These are phyloP conservation scores for Medicago lupulina DNA, from an alignment of 306 rosid genomes.

Conservation along the genomic window DNA sequence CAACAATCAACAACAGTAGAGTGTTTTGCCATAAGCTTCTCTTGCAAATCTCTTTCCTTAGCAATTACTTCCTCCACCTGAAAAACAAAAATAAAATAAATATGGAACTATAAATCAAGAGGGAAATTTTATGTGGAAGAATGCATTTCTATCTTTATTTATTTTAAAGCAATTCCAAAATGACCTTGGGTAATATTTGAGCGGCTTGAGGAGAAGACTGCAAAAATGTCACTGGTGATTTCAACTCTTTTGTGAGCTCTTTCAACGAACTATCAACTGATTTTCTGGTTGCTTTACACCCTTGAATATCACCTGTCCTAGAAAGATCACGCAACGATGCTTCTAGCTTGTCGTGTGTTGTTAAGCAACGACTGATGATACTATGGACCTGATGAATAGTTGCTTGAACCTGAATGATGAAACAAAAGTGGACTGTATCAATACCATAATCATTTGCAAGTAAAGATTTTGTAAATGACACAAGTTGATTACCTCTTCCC, in stretches of 20 bases:
- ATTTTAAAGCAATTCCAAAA: slow-evolving; percentile 4
- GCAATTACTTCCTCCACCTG: slow-evolving; percentile 89
- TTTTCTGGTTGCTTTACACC: slow-evolving; percentile 90
- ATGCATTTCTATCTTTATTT: background rate
- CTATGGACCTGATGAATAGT: slow-evolving; percentile 63
- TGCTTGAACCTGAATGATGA: slow-evolving; percentile 75
- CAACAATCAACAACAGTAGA: slow-evolving; percentile 81
- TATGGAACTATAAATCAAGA: slow-evolving; percentile 19
- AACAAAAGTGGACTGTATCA: slow-evolving; percentile 19
- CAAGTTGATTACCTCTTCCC: slow-evolving; percentile 83
- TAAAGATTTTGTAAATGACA: slow-evolving; percentile 27
- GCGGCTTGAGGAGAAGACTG: slow-evolving; percentile 87
- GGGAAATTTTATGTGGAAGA: slow-evolving; percentile 28
- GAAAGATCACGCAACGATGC: slow-evolving; percentile 89
- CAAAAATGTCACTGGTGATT: slow-evolving; percentile 64
- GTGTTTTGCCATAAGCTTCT: slow-evolving; percentile 83
- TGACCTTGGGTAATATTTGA: slow-evolving; percentile 84
- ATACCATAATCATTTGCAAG: slow-evolving; percentile 30
- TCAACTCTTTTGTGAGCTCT: slow-evolving; percentile 87
- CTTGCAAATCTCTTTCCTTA: slow-evolving; percentile 90
- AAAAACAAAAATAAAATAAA: slow-evolving; percentile 31
- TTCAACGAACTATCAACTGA: slow-evolving; percentile 80
- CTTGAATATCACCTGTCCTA: slow-evolving; percentile 85
- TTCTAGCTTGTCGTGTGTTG: slow-evolving; percentile 79
- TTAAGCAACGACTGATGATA: slow-evolving; percentile 68